These are phyloP conservation scores for Syzygium malaccense DNA, from an alignment of 441 rosid species.

Conservation along the genomic window DNA sequence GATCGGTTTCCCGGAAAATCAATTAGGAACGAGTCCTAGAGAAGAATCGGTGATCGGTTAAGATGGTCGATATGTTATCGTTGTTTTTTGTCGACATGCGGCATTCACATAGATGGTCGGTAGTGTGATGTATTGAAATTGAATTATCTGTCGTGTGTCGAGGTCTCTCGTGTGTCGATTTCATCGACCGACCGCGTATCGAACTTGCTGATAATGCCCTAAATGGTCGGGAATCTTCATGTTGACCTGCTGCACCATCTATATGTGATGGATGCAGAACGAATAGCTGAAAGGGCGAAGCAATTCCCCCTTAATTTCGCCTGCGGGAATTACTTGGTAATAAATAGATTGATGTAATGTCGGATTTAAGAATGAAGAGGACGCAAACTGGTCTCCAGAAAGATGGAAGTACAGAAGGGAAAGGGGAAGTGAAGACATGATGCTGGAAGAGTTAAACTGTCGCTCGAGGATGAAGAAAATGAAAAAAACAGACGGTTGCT, in stretches of 20 bases:
- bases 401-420: neutral
- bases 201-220: neutral
- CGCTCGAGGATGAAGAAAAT: neutral
- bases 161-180: accelerated
- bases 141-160: neutral
- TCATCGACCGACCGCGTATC: neutral
- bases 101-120: neutral
- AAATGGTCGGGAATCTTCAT: neutral
- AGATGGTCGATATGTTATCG: neutral
- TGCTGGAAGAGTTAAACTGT: neutral
- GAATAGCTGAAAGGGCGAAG: neutral
- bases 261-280: neutral
- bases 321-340: neutral
- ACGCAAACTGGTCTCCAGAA: neutral
- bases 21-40: neutral
- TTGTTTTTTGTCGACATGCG: neutral
- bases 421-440: neutral
- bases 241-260: neutral
- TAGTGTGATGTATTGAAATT: neutral
- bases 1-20: neutral
- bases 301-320: neutral
- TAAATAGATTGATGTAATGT: neutral
- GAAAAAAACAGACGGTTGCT: neutral
- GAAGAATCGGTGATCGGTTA: neutral
- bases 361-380: neutral